phyloP scores from a whole-genome alignment of 345 rosid species.

The Barbarea vulgaris region DNA sequence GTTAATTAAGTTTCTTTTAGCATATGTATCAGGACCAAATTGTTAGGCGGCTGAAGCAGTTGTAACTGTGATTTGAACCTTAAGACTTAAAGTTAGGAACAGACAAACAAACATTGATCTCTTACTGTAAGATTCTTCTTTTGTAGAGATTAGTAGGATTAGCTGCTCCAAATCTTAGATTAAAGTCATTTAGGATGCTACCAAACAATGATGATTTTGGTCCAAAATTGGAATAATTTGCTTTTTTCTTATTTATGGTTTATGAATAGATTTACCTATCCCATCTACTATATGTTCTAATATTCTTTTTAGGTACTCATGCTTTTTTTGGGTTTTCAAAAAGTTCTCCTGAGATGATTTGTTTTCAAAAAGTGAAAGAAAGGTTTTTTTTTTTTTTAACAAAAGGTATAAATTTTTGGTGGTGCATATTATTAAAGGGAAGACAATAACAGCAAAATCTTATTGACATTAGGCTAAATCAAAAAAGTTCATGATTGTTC shows the following conservation, averaged over 20 bases:
- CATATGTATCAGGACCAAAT: conserved; percentile 16
- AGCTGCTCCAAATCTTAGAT: conserved; percentile 12
- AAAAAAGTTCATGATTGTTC: conserved; percentile 10
- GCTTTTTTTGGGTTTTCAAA: conserved; percentile 2
- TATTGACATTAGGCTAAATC: conserved; percentile 6
- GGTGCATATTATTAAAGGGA: conserved; percentile 1
- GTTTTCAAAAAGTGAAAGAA: conserved; percentile 24
- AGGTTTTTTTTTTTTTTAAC: neutral
- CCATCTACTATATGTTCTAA: neutral
- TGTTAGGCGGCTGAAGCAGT: conserved; percentile 26
- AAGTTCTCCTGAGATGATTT: conserved; percentile 7
- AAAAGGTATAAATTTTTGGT: neutral
- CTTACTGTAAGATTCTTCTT: conserved; percentile 26
- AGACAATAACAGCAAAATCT: conserved; percentile 6
- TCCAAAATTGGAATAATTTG: conserved; percentile 17
- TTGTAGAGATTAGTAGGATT: conserved; percentile 10
- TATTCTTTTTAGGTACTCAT: conserved; percentile 3
- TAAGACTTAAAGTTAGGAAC: conserved; percentile 10
- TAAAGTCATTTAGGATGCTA: neutral
- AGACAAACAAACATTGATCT: conserved; percentile 26
- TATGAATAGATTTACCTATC: conserved; percentile 8
- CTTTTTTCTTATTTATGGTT: neutral
- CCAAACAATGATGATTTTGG: conserved; percentile 22
- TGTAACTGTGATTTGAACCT: conserved; percentile 20
- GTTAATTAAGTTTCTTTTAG: conserved; percentile 19